These are phyloP conservation scores for Candida sp. DNA, from an alignment of 1,139 yeast species.

Conservation along the genomic window DNA sequence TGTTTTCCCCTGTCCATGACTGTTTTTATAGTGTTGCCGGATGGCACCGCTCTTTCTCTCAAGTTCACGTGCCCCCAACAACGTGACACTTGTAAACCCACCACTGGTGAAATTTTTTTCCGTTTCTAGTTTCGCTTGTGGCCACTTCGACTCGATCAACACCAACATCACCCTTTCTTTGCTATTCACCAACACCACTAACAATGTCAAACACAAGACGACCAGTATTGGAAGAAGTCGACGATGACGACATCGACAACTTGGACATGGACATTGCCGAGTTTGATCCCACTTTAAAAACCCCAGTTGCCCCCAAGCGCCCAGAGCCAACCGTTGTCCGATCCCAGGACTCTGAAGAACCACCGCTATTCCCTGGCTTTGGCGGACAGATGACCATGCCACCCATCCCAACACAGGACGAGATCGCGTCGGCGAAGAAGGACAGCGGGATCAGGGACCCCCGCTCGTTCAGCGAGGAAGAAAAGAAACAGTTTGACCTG, in stretches of 20 bases:
- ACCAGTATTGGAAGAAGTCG: conserved; percentile 85
- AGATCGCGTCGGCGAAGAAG: conserved; percentile 18
- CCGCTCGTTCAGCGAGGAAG: conserved; percentile 46
- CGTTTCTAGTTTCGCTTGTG: neutral
- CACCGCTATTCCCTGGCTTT: conserved; percentile 32
- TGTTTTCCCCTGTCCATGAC: no score
- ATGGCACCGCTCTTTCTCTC: no score
- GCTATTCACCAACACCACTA: neutral
- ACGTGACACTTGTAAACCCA: neutral
- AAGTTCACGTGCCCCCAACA: no score
- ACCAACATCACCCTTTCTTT: neutral
- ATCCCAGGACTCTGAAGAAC: conserved; percentile 56
- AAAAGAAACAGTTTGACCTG: conserved; percentile 61
- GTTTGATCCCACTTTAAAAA: conserved; percentile 74
- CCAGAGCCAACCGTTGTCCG: conserved; percentile 62
- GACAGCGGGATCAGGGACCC: conserved; percentile 35
- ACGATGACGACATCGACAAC: conserved; percentile 89
- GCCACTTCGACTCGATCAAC: neutral
- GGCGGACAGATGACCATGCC: conserved; percentile 22
- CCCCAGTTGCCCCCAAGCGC: conserved; percentile 72
- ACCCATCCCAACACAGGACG: conserved; percentile 11
- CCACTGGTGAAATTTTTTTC: neutral
- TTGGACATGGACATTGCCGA: conserved; percentile 94
- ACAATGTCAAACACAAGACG: conserved; percentile 44
- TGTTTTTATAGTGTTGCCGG: no score